Percentiles rank a stretch among this genome's conserved stretches.
Evolutionary conservation across 768 basidiomycete genomes (phyloP).

Genomic region (Phaeotremella skinneri): DNA sequence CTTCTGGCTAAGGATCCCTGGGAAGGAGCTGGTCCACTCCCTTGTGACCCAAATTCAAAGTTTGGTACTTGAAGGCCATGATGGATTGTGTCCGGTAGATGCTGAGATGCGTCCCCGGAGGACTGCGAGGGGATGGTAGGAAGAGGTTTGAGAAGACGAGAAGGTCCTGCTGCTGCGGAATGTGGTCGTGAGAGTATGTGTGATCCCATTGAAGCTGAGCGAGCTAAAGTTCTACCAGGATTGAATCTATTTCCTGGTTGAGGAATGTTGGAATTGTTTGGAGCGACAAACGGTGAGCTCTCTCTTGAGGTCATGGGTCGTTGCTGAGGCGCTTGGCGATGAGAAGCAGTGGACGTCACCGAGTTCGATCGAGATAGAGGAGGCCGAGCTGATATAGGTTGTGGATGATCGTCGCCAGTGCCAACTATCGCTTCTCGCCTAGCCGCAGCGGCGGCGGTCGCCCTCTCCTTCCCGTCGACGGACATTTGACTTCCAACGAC

Average conservation of each 20-base stretch:
- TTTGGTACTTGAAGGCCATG: neutral
- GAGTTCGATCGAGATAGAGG: slow-evolving; percentile 20
- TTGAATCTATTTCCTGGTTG: neutral
- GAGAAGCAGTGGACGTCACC: slow-evolving; percentile 3
- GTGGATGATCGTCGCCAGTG: neutral
- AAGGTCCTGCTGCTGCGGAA: slow-evolving; percentile 12
- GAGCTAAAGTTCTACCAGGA: slow-evolving; percentile 24
- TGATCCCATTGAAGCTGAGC: slow-evolving; percentile 33
- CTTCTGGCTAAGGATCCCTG: slow-evolving; percentile 31
- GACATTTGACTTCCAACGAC: neutral
- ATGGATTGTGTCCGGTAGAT: slow-evolving; percentile 1
- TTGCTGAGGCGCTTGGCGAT: neutral
- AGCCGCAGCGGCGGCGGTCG: slow-evolving; percentile 14
- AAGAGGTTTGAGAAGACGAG: slow-evolving; percentile 4
- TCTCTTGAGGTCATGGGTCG: neutral
- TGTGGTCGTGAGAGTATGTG: slow-evolving; percentile 15
- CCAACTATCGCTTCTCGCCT: slow-evolving; percentile 22
- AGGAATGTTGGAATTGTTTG: neutral
- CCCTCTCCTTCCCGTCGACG: neutral
- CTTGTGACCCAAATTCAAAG: neutral
- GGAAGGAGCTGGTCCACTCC: slow-evolving; percentile 19
- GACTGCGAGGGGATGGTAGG: slow-evolving; percentile 34
- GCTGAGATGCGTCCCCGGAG: slow-evolving; percentile 9
- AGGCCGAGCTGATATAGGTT: slow-evolving; percentile 7
- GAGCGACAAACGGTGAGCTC: neutral